phyloP scores from a whole-genome alignment of 306 rosid genomes.

The Cicer judaicum region DNA sequence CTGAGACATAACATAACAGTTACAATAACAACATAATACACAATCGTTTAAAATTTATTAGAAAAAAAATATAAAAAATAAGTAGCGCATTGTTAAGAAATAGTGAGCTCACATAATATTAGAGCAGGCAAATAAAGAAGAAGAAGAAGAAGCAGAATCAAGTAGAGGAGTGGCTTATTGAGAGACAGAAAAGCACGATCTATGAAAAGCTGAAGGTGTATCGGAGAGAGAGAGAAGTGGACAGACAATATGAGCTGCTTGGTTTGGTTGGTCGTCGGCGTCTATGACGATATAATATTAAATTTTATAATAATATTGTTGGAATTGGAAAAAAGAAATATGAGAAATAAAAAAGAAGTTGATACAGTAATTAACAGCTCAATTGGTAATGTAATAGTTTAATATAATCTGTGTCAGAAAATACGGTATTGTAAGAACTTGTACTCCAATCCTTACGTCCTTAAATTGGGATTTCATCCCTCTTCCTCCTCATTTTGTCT shows the following conservation, averaged over 20 bases:
- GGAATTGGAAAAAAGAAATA: background rate
- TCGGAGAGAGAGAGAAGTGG: slow-evolving; percentile 37
- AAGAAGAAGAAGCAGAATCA: slow-evolving; percentile 51
- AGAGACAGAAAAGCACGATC: background rate
- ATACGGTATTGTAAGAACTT: slow-evolving; percentile 61
- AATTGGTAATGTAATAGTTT: no score
- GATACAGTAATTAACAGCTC: no score
- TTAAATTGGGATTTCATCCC: slow-evolving; percentile 47
- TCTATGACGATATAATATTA: slow-evolving; percentile 51
- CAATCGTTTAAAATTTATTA: no score
- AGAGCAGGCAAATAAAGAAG: slow-evolving; percentile 11
- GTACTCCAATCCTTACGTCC: slow-evolving; percentile 41
- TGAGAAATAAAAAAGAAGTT: background rate
- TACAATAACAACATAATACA: background rate
- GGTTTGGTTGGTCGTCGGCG: slow-evolving; percentile 95
- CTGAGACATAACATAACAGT: background rate
- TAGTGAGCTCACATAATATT: slow-evolving; percentile 34
- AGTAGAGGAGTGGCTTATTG: no score
- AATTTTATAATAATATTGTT: background rate
- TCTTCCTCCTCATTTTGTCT: slow-evolving; percentile 33
- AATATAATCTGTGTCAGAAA: slow-evolving; percentile 34
- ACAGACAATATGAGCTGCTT: slow-evolving; percentile 70
- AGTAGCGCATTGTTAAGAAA: slow-evolving; percentile 30
- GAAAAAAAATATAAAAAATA: background rate
- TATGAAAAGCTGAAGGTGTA: slow-evolving; percentile 52